Conservation (phyloP, 148 eudicot genomes). For the Heliamphora exappendiculata region DNA sequence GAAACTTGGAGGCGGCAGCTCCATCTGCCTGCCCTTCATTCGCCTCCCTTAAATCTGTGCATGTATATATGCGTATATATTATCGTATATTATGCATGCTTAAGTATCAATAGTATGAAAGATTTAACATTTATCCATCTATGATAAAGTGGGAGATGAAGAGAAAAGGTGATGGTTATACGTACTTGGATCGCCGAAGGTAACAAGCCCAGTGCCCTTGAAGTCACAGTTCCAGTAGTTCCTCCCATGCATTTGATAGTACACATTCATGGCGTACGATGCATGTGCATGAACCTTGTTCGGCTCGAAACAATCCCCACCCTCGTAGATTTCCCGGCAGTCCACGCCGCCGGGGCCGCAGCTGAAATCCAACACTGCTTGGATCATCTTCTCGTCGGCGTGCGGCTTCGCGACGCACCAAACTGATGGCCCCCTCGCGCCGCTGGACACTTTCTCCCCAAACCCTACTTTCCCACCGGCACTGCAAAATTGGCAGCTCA, state of each 20-base stretch:
- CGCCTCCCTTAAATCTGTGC: too few species aligned
- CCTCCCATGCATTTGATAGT: conserved; percentile 40
- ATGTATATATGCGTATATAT: too few species aligned
- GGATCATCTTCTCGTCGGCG: conserved; percentile 33
- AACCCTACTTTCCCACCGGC: conserved; percentile 14
- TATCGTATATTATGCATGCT: too few species aligned
- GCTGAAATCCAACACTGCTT: conserved; percentile 32
- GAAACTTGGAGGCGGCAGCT: too few species aligned
- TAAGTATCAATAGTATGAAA: too few species aligned
- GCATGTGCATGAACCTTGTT: conserved; percentile 34
- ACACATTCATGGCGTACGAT: conserved; percentile 32
- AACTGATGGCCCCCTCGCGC: conserved; percentile 32
- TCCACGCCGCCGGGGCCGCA: conserved; percentile 37
- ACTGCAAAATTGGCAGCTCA: conserved; percentile 31
- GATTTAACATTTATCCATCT: too few species aligned
- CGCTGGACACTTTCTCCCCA: conserved; percentile 13
- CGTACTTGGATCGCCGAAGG: conserved; percentile 45
- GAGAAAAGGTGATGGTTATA: background rate
- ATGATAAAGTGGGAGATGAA: too few species aligned
- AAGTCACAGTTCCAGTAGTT: conserved; percentile 41
- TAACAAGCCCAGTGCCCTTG: conserved; percentile 34
- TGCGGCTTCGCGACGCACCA: conserved; percentile 45
- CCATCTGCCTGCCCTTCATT: too few species aligned
- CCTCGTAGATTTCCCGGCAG: conserved; percentile 26
- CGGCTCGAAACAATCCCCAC: conserved; percentile 28